These are phyloP conservation scores for Fomitopsis pinicola DNA, from an alignment of 1,284 basidiomycete genomes.

Conservation along the genomic window DNA sequence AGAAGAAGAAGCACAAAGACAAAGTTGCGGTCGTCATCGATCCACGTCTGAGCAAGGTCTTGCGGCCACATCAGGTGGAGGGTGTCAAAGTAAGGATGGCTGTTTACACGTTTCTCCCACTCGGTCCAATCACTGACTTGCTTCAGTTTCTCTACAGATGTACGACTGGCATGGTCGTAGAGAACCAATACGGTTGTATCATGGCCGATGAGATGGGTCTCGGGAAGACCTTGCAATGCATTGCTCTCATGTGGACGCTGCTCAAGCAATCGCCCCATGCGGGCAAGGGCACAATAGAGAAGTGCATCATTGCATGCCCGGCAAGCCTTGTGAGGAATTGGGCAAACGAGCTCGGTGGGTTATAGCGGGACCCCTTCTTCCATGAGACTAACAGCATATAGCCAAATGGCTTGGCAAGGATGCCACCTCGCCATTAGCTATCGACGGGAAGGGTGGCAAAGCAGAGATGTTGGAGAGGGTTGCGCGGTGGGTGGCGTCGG, in stretches of 20 bases:
- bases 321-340: constrained; percentile 97
- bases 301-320: constrained; percentile 97
- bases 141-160: constrained; percentile 90
- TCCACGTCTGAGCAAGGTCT: constrained; percentile 80
- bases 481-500: constrained; percentile 82
- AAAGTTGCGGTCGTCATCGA: constrained; percentile 98
- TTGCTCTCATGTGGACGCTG: constrained; percentile 95
- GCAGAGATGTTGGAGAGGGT: constrained; percentile 77
- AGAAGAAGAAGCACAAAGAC: constrained; percentile 59
- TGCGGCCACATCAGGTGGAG: constrained; percentile 97
- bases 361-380: not conserved
- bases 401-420: constrained; percentile 93
- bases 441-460: constrained; percentile 90
- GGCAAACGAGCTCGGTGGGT: constrained; percentile 91
- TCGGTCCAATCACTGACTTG: not conserved
- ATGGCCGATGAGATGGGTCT: constrained; percentile 99
- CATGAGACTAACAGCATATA: constrained; percentile 24
- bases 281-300: constrained; percentile 88
- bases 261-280: constrained; percentile 92
- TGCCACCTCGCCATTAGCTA: constrained; percentile 73
- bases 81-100: constrained; percentile 80
- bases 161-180: constrained; percentile 88
- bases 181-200: constrained; percentile 95
- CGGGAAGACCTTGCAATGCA: constrained; percentile 96
- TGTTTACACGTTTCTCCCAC: not conserved